These are phyloP conservation scores for Alternaria gansuensis DNA, from an alignment of 2,329 filamentous ascomycete genomes.

Conservation along the genomic window DNA sequence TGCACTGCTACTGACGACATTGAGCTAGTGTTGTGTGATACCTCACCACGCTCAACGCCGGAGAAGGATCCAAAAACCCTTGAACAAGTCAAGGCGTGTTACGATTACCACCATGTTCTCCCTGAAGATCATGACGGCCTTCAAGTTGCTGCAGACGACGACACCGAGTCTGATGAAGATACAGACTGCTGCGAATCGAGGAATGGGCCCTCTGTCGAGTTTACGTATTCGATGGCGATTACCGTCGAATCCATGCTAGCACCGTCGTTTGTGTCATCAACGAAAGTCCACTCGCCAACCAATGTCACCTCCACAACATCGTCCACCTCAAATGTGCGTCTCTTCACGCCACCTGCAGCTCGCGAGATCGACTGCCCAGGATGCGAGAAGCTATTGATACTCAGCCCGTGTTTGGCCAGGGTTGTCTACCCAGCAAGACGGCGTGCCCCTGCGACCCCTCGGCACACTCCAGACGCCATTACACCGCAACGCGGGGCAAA, in stretches of 20 bases:
- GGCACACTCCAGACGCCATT: neutral
- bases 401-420: conserved; percentile 17
- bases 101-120: conserved; percentile 13
- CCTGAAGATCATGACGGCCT: neutral
- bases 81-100: conserved; percentile 25
- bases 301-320: neutral
- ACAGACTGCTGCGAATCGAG: neutral
- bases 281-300: neutral
- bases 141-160: neutral
- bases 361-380: neutral
- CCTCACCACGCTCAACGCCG: conserved; percentile 17
- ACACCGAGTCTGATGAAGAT: conserved; percentile 2
- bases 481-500: neutral
- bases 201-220: neutral
- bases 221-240: conserved; percentile 2
- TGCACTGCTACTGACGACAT: conserved; percentile 36
- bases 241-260: neutral
- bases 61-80: conserved; percentile 19
- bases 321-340: neutral
- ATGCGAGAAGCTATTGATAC: neutral
- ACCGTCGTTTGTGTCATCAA: neutral
- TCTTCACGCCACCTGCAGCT: conserved; percentile 3
- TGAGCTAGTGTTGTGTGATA: conserved; percentile 39
- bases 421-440: conserved; percentile 14
- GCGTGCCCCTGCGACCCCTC: neutral